Conservation (phyloP, 2,329 filamentous ascomycete species). For the Elsinoe ampelina region DNA sequence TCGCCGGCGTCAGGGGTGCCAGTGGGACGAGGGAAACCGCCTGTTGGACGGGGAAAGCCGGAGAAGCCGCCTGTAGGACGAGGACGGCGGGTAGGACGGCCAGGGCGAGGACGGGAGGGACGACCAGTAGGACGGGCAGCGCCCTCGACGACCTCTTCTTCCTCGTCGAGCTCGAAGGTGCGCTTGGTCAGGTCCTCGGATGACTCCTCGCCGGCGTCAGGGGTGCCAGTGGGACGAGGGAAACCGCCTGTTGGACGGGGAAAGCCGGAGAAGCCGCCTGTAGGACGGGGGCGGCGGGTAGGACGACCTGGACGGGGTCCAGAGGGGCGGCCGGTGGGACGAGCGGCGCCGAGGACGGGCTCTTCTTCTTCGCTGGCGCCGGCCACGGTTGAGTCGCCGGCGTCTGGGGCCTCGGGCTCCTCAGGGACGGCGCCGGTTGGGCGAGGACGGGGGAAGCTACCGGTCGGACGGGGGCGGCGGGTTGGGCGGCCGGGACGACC, state of each 20-base stretch:
- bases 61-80: background rate
- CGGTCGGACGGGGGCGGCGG: background rate
- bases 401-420: background rate
- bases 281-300: background rate
- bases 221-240: background rate
- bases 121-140: background rate
- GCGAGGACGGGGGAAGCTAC: background rate
- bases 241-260: background rate
- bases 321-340: background rate
- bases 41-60: background rate
- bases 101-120: background rate
- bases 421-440: background rate
- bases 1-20: background rate
- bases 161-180: background rate
- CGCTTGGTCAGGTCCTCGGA: background rate
- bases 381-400: background rate
- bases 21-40: background rate
- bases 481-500: background rate
- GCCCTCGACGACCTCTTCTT: background rate
- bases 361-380: background rate
- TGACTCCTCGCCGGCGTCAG: background rate
- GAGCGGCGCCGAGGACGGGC: background rate
- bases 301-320: background rate
- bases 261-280: background rate
- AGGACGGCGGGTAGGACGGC: background rate